Evolutionary conservation across 768 basidiomycete genomes (phyloP).

Genomic region (Termitomyces sp.): DNA sequence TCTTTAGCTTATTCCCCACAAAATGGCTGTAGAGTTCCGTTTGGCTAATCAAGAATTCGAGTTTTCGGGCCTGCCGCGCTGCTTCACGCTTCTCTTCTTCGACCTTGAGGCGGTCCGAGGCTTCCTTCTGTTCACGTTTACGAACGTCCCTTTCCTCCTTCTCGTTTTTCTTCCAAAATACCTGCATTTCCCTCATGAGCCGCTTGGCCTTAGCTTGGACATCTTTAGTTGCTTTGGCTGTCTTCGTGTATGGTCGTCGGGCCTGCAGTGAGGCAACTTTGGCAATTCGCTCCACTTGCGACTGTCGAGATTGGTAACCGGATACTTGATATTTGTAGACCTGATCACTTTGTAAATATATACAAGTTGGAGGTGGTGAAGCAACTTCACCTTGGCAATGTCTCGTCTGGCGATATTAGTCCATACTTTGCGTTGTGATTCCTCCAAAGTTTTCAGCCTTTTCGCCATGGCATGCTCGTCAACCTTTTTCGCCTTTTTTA

Average conservation of each 20-base stretch:
- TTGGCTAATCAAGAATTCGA: conserved; percentile 98
- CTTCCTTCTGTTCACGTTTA: conserved; percentile 93
- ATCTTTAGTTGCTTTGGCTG: conserved; percentile 77
- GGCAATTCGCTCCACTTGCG: conserved; percentile 72
- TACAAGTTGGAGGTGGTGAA: background rate
- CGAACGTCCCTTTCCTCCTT: conserved; percentile 91
- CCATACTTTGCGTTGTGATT: conserved; percentile 86
- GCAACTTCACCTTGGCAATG: conserved; percentile 61
- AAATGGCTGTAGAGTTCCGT: conserved; percentile 99
- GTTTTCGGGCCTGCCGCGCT: conserved; percentile 88
- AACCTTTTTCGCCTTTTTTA: conserved; percentile 73
- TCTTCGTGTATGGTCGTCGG: conserved; percentile 66
- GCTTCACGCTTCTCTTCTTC: conserved; percentile 95
- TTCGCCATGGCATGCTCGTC: conserved; percentile 70
- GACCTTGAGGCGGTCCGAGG: conserved; percentile 76
- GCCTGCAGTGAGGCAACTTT: conserved; percentile 73
- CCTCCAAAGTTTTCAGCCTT: conserved; percentile 72
- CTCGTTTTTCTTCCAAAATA: conserved; percentile 98
- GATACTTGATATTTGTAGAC: conserved; percentile 74
- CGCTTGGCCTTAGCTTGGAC: conserved; percentile 80
- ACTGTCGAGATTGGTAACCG: conserved; percentile 60
- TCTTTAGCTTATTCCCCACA: conserved; percentile 94
- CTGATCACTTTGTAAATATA: conserved; percentile 28
- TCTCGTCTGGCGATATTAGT: conserved; percentile 81
- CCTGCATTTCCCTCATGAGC: conserved; percentile 92